phyloP scores from a whole-genome alignment of 495 filamentous ascomycete species.

The Rusavskia elegans region DNA sequence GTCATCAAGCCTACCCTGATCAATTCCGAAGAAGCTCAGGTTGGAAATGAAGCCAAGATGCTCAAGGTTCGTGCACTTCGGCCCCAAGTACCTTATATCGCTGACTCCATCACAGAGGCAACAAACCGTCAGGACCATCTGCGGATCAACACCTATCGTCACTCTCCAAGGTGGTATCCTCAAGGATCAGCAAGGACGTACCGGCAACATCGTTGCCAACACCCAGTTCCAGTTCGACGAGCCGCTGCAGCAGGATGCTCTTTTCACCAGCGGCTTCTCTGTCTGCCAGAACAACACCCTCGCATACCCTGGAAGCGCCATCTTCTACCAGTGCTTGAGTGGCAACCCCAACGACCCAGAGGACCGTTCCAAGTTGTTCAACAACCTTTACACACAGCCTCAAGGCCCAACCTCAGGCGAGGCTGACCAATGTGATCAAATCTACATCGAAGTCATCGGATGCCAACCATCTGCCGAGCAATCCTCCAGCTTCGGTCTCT shows the following conservation, averaged over 20 bases:
- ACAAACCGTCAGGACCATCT: not conserved
- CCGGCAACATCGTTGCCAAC: constrained; percentile 57
- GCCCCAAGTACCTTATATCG: not conserved
- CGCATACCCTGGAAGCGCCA: constrained; percentile 38
- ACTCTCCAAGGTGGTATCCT: constrained; percentile 42
- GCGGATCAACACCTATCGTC: constrained; percentile 28
- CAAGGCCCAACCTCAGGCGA: constrained; percentile 18
- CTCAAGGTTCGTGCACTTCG: no score
- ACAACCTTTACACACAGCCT: constrained; percentile 42
- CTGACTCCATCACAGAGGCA: not conserved
- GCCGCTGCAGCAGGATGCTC: constrained; percentile 48
- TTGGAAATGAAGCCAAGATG: no score
- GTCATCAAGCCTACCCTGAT: not conserved
- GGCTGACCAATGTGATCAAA: constrained; percentile 27
- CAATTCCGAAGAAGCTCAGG: no score
- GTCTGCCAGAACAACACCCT: constrained; percentile 40
- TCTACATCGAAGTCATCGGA: constrained; percentile 29
- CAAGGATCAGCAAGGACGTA: constrained; percentile 37
- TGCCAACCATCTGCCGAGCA: not conserved
- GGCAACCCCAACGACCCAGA: constrained; percentile 19
- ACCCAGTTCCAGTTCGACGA: constrained; percentile 62
- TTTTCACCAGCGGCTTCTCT: constrained; percentile 52
- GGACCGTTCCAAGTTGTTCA: constrained; percentile 22
- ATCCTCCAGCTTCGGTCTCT: no score
- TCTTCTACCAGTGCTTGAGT: constrained; percentile 49